A percentile compares a stretch with the other conserved stretches of the same genome.
Evolutionary conservation across 2,329 filamentous ascomycete genomes (phyloP).

Genomic region (Talaromyces sp.): DNA sequence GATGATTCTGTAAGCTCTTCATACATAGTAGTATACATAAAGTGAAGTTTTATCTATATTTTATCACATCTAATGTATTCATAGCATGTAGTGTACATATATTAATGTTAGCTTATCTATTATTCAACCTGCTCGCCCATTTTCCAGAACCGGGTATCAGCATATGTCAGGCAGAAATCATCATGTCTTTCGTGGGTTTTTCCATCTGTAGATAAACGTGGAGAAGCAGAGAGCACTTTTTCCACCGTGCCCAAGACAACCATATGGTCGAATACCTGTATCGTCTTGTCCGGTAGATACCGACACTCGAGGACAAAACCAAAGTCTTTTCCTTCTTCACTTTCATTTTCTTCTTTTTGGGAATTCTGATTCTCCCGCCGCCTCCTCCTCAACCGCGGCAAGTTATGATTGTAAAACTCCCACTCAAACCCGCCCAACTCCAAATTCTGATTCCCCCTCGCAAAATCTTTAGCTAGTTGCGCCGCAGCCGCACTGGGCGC

Average conservation of each 20-base stretch:
- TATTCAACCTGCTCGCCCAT: conserved; percentile 30
- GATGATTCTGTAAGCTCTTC: neutral
- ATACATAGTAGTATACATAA: neutral
- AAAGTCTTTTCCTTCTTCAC: conserved; percentile 20
- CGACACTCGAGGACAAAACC: conserved; percentile 37
- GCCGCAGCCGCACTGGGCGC: conserved; percentile 27
- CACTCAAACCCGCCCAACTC: conserved; percentile 15
- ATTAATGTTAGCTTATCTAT: neutral
- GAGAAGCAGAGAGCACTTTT: conserved; percentile 15
- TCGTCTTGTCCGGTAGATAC: conserved; percentile 27
- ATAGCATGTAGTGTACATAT: conserved; percentile 1
- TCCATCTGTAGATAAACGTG: neutral
- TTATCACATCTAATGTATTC: neutral
- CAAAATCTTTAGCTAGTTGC: conserved; percentile 35
- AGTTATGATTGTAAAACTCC: conserved; percentile 9
- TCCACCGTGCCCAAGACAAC: conserved; percentile 30
- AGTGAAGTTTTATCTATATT: neutral
- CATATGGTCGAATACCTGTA: conserved; percentile 36
- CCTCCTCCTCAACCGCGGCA: conserved; percentile 21
- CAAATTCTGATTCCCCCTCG: conserved; percentile 34
- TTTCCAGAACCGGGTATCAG: conserved; percentile 39
- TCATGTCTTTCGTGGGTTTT: neutral
- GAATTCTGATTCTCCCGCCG: neutral
- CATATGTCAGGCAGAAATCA: conserved; percentile 37
- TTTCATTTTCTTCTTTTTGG: neutral